Percentiles rank a stretch among this genome's conserved stretches.
Conservation (phyloP, 2,329 filamentous ascomycete genomes). For the Aspergillus uvarum region DNA sequence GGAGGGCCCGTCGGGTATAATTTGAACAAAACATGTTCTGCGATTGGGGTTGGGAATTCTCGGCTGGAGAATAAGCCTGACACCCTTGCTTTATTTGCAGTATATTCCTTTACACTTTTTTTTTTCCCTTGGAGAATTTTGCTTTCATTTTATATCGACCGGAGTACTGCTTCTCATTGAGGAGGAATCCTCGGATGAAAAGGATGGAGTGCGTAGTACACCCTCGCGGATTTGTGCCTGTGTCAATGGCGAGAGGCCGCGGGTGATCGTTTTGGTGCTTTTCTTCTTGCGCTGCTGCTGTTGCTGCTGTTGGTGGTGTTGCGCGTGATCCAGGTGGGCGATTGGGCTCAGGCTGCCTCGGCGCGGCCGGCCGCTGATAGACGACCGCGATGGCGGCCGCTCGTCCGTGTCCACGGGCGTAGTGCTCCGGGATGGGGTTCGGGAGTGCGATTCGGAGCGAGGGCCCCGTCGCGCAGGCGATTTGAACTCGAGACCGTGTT, state of each 20-base stretch:
- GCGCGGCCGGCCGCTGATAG: conserved; percentile 32
- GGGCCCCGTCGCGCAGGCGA: conserved; percentile 32
- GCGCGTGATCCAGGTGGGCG: background rate
- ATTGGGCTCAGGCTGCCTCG: conserved; percentile 36
- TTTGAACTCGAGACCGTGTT: conserved; percentile 30
- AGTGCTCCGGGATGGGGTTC: conserved; percentile 44
- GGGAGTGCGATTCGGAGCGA: conserved; percentile 43
- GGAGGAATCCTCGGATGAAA: conserved; percentile 39
- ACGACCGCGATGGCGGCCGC: conserved; percentile 35
- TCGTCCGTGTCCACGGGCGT: conserved; percentile 41
- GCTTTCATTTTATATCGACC: conserved; percentile 13
- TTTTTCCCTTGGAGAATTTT: background rate
- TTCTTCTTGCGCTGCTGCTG: conserved; percentile 35
- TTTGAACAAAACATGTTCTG: background rate
- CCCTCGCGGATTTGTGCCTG: conserved; percentile 40
- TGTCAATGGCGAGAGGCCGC: conserved; percentile 38
- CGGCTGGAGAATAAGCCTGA: background rate
- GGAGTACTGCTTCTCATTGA: conserved; percentile 16
- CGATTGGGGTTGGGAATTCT: background rate
- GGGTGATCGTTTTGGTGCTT: conserved; percentile 29
- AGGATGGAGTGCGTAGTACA: conserved; percentile 28
- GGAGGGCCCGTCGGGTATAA: background rate
- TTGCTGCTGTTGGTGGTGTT: conserved; percentile 21
- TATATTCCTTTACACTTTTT: conserved; percentile 14
- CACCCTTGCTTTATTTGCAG: conserved; percentile 6